phyloP scores from a whole-genome alignment of 441 rosid species.

The Croton laevigatus region DNA sequence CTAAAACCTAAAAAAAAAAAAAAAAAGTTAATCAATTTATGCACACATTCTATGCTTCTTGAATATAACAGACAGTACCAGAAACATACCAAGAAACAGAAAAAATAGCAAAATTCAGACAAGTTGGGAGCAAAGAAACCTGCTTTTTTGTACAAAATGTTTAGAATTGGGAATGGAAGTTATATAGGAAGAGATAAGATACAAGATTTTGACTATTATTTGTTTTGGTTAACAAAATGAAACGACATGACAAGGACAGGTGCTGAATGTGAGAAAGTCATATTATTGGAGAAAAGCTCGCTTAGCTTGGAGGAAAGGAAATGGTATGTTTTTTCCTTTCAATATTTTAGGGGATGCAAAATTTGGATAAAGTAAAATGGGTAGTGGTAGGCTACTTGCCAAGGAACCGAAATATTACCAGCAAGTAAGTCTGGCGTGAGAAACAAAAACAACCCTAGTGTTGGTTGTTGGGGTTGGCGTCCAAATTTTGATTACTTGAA shows the following conservation, averaged over 20 bases:
- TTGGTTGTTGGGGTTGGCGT: constrained; percentile 51
- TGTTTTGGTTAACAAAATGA: constrained; percentile 17
- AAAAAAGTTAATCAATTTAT: not conserved
- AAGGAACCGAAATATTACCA: constrained; percentile 38
- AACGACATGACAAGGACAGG: constrained; percentile 25
- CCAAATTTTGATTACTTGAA: constrained; percentile 34
- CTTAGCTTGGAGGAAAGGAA: not conserved
- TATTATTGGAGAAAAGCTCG: not conserved
- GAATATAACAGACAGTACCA: not conserved
- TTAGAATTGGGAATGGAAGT: not conserved
- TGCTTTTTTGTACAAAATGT: not conserved
- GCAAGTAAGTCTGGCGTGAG: constrained; percentile 28
- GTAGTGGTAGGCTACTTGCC: constrained; percentile 40
- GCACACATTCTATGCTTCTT: not conserved
- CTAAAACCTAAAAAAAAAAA: constrained; percentile 26
- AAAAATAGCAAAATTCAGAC: not conserved
- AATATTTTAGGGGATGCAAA: constrained; percentile 11
- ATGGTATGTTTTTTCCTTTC: not conserved
- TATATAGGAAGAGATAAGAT: constrained; percentile 32
- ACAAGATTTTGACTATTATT: constrained; percentile 5
- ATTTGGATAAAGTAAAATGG: constrained; percentile 10
- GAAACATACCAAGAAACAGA: constrained; percentile 13
- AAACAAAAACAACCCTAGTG: not conserved
- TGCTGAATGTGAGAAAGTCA: constrained; percentile 2
- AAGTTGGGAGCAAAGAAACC: not conserved